Evolutionary conservation across 768 basidiomycete species (phyloP), one percentile per base, ranked within the genome.

Genomic region (Guyanaporus albipodus): DNA sequence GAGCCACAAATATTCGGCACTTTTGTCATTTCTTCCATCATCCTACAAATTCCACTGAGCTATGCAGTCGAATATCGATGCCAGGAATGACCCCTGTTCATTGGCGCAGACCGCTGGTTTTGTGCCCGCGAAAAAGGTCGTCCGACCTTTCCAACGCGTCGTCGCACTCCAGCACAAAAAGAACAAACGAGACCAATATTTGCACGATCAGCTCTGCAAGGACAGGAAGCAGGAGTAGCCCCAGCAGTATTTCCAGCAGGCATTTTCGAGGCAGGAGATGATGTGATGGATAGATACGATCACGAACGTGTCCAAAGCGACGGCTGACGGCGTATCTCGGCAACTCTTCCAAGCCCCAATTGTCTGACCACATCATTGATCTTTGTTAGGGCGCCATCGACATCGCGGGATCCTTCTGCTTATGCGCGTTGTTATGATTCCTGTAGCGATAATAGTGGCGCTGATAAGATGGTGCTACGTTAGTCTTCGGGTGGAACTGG

Each of bases 291-390:
- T 90, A 43, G 81, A 84, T 15, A 83, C 80, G 21, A 82, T 93
- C 52, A 76, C 75, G 29, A 75, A 79, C 29, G 79, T 87, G 32
- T 80, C 87, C 21, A 84, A 80, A 87, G 60, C 77, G 88, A 29
- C 78, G 91, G 14, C 66, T 87, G 61, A 93, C 90, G n/a, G n/a
- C n/a, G 6, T 91, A 91, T 57, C 71, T 92, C 9, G 87, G 85
- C 0, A 80, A 79, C 54, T 78, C 81, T 24, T 79, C 85, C n/a
- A 85, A 87, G 59, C 79, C 84, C 32, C 79, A 83, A 55, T 63
- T 83, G 26, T 71, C 85, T 8, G 90, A 91, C 55, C 85, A 90
- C 62, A 76, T 89, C 19, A 78, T 87, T 38, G 72, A 76, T 43
- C 76, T 76, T n/a, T 33, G 72, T 85, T 12, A 71, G 74, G 14